phyloP scores from a whole-genome alignment of 208 protist genomes.

The Trichomonas tenax region DNA sequence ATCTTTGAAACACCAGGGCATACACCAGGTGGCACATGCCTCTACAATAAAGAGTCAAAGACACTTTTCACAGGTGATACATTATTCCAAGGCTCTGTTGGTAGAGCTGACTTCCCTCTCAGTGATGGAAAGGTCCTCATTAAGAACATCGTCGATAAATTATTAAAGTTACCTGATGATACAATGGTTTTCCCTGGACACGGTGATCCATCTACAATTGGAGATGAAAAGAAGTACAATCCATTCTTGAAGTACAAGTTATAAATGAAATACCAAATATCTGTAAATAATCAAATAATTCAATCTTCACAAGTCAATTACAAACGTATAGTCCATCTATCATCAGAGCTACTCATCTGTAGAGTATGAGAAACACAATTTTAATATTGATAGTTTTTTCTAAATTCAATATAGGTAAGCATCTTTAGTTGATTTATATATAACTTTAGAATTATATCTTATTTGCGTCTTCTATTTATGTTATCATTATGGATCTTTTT shows the following conservation, averaged over 20 bases:
- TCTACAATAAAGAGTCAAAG: neutral
- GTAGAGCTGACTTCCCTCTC: neutral
- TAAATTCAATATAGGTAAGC: too few relatives aligned
- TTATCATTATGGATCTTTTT: too few relatives aligned
- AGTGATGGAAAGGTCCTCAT: neutral
- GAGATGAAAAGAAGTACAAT: neutral
- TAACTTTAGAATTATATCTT: too few relatives aligned
- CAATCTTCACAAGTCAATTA: too few relatives aligned
- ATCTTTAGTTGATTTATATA: too few relatives aligned
- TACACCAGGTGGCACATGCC: neutral
- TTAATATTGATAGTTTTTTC: too few relatives aligned
- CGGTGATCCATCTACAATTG: neutral
- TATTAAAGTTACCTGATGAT: neutral
- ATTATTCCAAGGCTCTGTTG: neutral
- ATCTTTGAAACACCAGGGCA: neutral
- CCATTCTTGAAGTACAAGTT: neutral
- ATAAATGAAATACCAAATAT: neutral
- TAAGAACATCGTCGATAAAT: neutral
- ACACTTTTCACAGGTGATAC: neutral
- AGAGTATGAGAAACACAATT: too few relatives aligned
- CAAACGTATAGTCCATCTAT: too few relatives aligned
- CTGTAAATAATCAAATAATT: too few relatives aligned
- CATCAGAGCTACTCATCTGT: too few relatives aligned
- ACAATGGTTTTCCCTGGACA: neutral
- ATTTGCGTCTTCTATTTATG: too few relatives aligned